A percentile compares a stretch with the other conserved stretches of the same genome.
Conservation (phyloP, 805 yeast species). For the Metschnikowia drakensbergensis region DNA sequence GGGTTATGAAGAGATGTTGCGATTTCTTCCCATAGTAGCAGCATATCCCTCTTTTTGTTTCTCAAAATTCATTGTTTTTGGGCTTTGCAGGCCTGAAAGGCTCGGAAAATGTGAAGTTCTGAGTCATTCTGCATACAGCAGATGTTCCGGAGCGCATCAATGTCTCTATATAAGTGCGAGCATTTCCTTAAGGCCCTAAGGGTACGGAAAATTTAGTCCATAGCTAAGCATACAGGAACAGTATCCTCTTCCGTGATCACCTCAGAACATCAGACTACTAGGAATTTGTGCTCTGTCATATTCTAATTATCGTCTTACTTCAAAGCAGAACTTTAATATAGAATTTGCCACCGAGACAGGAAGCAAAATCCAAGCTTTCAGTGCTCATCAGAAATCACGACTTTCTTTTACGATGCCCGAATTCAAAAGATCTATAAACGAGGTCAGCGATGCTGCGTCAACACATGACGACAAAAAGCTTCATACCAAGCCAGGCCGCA, state of each 20-base stretch:
- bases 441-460: conserved; percentile 16
- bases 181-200: not conserved
- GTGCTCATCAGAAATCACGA: not conserved
- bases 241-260: not conserved
- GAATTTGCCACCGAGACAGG: not conserved
- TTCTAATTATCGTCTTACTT: not conserved
- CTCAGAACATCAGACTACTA: not conserved
- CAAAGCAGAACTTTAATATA: not conserved
- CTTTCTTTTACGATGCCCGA: conserved; percentile 23
- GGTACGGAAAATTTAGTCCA: not conserved
- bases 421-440: conserved; percentile 30
- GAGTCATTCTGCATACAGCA: not conserved
- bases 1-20: too few relatives aligned
- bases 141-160: not conserved
- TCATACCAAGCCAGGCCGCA: conserved; percentile 70
- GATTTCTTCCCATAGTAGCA: too few relatives aligned
- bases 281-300: not conserved
- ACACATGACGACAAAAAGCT: conserved; percentile 35
- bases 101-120: not conserved
- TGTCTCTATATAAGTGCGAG: not conserved
- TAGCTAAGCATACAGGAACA: not conserved
- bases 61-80: not conserved
- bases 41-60: not conserved
- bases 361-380: not conserved
- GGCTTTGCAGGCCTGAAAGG: not conserved